Percentiles rank a stretch among this genome's conserved stretches.
Conservation (phyloP, 371 early-diverging fungal genomes). For the Apophysomyces ossiformis region DNA sequence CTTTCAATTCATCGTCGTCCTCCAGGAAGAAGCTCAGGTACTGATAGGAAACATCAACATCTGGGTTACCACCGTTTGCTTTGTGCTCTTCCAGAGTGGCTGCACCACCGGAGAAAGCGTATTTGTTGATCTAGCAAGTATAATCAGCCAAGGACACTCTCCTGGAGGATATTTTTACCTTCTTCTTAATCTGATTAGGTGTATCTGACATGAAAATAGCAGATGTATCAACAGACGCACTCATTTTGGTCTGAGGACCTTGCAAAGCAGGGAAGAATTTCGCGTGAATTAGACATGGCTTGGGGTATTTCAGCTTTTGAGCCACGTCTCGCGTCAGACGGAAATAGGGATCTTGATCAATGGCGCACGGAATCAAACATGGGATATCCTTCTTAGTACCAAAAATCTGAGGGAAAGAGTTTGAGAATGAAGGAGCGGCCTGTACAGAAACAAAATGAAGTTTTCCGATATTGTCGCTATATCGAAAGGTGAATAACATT, state of each 20-base stretch:
- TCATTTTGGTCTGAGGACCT: constrained; percentile 99
- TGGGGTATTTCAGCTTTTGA: constrained; percentile 92
- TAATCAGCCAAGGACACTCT: background rate
- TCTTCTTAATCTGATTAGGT: constrained; percentile 95
- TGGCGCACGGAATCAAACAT: constrained; percentile 98
- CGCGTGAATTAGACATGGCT: constrained; percentile 95
- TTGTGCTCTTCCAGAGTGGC: constrained; percentile 94
- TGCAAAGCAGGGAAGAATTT: constrained; percentile 98
- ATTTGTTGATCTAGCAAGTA: constrained; percentile 77
- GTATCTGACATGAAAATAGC: constrained; percentile 98
- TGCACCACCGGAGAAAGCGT: constrained; percentile 98
- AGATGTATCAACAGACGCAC: constrained; percentile 89
- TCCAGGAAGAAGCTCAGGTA: constrained; percentile 98
- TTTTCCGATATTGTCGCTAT: constrained; percentile 89
- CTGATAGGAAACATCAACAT: constrained; percentile 97
- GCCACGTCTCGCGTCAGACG: constrained; percentile 99
- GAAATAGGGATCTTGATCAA: constrained; percentile 99
- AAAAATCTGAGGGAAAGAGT: constrained; percentile 95
- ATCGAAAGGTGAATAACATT: background rate
- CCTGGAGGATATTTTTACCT: constrained; percentile 44
- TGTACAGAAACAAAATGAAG: constrained; percentile 92
- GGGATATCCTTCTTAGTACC: constrained; percentile 90
- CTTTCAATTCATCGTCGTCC: constrained; percentile 91
- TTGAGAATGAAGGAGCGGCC: constrained; percentile 95
- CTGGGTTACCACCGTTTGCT: constrained; percentile 93